phyloP scores from a whole-genome alignment of 1,284 basidiomycete species.

The Malassezia psittaci region DNA sequence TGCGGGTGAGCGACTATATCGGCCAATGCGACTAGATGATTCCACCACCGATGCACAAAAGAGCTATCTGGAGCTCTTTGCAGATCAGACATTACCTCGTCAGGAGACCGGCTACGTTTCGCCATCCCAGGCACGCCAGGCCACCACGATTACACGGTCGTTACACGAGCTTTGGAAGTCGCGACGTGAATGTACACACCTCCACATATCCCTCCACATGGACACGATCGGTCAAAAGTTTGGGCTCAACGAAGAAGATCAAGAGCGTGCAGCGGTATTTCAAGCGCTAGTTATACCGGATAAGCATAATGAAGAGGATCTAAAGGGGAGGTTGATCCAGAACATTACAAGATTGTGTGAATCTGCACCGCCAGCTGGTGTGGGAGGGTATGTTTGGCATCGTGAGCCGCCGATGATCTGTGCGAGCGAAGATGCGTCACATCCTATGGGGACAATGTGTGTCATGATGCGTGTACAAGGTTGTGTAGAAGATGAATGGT shows the following conservation, averaged over 20 bases:
- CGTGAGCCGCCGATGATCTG: conserved; percentile 26
- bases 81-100: not conserved
- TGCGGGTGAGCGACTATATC: not conserved
- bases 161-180: not conserved
- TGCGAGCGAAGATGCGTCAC: not conserved
- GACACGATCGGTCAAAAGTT: not conserved
- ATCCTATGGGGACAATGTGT: conserved; percentile 48
- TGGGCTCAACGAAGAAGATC: not conserved
- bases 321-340: not conserved
- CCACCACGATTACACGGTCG: not conserved
- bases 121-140: conserved; percentile 1
- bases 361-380: not conserved
- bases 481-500: conserved; percentile 92
- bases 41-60: not conserved
- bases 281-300: not conserved
- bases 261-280: not conserved
- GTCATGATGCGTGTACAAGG: conserved; percentile 79
- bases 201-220: not conserved
- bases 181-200: not conserved
- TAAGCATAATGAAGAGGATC: not conserved
- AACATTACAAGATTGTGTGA: not conserved
- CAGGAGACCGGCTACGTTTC: not conserved
- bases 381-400: conserved; percentile 39
- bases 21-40: not conserved
- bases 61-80: not conserved